These are phyloP conservation scores for Pholiota microspora DNA, from an alignment of 768 basidiomycete species.

Conservation along the genomic window DNA sequence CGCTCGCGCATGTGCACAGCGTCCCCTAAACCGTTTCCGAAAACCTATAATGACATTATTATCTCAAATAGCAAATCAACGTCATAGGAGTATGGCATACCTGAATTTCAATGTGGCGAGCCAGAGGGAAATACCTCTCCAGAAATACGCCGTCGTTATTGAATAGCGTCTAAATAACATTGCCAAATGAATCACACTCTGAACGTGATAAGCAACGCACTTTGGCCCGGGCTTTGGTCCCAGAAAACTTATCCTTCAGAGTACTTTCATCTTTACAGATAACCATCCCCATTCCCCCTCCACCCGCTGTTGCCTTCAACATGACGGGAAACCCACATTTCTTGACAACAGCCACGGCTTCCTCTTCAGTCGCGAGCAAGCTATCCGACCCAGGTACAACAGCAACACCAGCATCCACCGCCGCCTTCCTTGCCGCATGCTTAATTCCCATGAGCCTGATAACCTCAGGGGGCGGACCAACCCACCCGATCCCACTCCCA, in stretches of 20 bases:
- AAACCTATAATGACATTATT: constrained; percentile 40
- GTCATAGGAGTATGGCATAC: constrained; percentile 24
- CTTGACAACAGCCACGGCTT: constrained; percentile 37
- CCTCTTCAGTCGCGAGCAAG: constrained; percentile 38
- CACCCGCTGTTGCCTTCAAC: constrained; percentile 67
- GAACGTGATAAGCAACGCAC: constrained; percentile 27
- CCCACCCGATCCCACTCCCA: constrained; percentile 51
- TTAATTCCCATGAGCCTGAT: constrained; percentile 61
- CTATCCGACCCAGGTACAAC: constrained; percentile 58
- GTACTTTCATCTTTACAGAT: constrained; percentile 45
- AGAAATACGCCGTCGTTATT: constrained; percentile 50
- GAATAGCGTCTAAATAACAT: constrained; percentile 40
- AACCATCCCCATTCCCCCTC: constrained; percentile 67
- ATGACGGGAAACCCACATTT: constrained; percentile 59
- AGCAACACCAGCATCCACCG: constrained; percentile 44
- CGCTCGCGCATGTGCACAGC: constrained; percentile 67
- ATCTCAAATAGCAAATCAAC: not conserved
- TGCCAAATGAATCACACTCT: not conserved
- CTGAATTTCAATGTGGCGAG: constrained; percentile 68
- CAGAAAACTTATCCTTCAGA: constrained; percentile 32
- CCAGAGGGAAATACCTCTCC: constrained; percentile 54
- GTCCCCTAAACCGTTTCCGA: constrained; percentile 60
- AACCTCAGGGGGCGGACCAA: constrained; percentile 51
- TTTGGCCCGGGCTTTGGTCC: constrained; percentile 40
- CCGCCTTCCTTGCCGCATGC: constrained; percentile 51